These are phyloP conservation scores for Rubroshorea leprosula DNA, from an alignment of 345 rosid species.

Conservation along the genomic window DNA sequence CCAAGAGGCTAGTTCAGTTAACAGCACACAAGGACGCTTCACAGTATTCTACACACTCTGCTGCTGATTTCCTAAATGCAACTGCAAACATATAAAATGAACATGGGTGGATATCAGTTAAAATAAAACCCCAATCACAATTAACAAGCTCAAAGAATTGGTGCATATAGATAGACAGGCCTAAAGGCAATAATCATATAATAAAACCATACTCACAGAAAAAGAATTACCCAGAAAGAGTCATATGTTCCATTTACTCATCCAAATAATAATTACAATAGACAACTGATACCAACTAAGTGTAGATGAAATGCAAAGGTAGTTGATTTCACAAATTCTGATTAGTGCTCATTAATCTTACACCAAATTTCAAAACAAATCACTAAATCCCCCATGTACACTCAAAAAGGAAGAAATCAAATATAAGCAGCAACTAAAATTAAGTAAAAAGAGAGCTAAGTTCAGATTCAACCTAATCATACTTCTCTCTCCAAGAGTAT, in stretches of 20 bases:
- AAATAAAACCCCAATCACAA: neutral
- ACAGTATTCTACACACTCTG: too few species aligned
- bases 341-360: neutral
- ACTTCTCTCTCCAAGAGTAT: constrained; percentile 73
- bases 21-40: too few species aligned
- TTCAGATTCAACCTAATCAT: constrained; percentile 31
- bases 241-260: neutral
- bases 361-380: constrained; percentile 9
- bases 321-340: neutral
- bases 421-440: neutral
- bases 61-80: too few species aligned
- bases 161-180: too few species aligned
- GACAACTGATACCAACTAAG: neutral
- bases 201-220: neutral
- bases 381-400: constrained; percentile 9
- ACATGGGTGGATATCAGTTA: neutral
- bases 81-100: too few species aligned
- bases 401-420: neutral
- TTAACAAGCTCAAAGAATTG: neutral
- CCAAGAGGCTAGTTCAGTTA: too few species aligned
- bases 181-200: neutral
- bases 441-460: neutral
- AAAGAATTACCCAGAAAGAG: neutral
- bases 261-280: neutral
- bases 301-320: neutral